A percentile compares a stretch with the other conserved stretches of the same genome.
Evolutionary conservation across 345 rosid genomes (phyloP).

Genomic region (Anastatica hierochuntica): DNA sequence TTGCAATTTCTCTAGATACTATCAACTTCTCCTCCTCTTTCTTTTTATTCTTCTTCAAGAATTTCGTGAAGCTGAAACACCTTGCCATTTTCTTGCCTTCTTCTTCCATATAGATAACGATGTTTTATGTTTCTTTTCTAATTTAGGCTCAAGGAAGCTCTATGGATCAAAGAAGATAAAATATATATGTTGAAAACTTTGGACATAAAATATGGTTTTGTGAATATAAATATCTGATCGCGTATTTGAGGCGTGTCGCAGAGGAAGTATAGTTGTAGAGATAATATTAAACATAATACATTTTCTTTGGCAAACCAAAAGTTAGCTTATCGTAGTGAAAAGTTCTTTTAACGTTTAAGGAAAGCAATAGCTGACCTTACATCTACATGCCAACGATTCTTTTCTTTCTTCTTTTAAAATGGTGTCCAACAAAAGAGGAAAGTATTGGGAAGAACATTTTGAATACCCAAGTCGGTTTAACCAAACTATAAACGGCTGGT

Average conservation of each 20-base stretch:
- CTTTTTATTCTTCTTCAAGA: slow-evolving; percentile 16
- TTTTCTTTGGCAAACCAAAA: background rate
- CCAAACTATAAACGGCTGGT: too few species aligned
- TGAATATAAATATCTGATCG: too few species aligned
- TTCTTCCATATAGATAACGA: slow-evolving; percentile 15
- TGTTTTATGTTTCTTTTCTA: slow-evolving; percentile 1
- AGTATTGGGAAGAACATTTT: background rate
- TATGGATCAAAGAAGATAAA: background rate
- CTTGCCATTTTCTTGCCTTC: slow-evolving; percentile 16
- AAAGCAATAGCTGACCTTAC: slow-evolving; percentile 13
- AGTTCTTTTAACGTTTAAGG: slow-evolving; percentile 15
- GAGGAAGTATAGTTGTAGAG: slow-evolving; percentile 7
- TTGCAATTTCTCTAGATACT: slow-evolving; percentile 22
- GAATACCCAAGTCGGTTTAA: too few species aligned
- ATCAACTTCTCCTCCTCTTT: slow-evolving; percentile 21
- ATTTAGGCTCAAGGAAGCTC: slow-evolving; percentile 3
- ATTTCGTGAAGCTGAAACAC: slow-evolving; percentile 20
- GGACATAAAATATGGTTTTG: background rate
- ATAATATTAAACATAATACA: background rate
- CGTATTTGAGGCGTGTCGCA: slow-evolving; percentile 10
- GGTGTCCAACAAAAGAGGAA: background rate
- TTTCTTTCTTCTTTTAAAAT: background rate
- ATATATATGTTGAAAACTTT: background rate
- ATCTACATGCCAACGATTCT: background rate
- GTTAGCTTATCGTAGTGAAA: background rate